A percentile compares a stretch with the other conserved stretches of the same genome.
These are phyloP conservation scores for Pseudogymnoascus destructans DNA, from an alignment of 2,329 filamentous ascomycete species.

Conservation along the genomic window DNA sequence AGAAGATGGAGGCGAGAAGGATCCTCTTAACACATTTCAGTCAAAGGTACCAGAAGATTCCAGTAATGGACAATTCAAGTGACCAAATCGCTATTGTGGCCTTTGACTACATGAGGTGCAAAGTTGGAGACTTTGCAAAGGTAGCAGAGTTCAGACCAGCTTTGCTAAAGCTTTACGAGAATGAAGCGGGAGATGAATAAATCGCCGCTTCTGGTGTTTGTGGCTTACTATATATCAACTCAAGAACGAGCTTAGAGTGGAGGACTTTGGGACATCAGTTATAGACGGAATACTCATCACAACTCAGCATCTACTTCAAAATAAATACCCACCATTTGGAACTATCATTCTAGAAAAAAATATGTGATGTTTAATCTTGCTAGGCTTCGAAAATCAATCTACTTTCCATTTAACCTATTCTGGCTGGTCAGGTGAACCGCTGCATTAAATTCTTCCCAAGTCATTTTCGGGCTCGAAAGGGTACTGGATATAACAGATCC, in stretches of 20 bases:
- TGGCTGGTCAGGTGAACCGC: not conserved
- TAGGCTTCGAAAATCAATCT: not conserved
- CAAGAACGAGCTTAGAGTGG: not conserved
- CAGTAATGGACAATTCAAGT: constrained; percentile 28
- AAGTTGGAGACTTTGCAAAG: constrained; percentile 55
- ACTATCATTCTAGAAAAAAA: not conserved
- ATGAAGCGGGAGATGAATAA: constrained; percentile 15
- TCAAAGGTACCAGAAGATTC: constrained; percentile 59
- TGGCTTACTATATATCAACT: not conserved
- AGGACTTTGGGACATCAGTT: not conserved
- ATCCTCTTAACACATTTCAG: constrained; percentile 89
- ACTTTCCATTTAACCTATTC: not conserved
- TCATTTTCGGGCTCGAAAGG: not conserved
- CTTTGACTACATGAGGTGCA: constrained; percentile 68
- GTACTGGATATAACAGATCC: not conserved
- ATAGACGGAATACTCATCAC: not conserved
- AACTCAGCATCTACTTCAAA: not conserved
- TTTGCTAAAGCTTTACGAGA: constrained; percentile 42
- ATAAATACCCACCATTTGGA: not conserved
- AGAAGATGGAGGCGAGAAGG: constrained; percentile 63
- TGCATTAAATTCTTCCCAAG: not conserved
- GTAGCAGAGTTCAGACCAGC: constrained; percentile 50
- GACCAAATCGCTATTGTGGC: constrained; percentile 57
- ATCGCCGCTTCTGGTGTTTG: not conserved
- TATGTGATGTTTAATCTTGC: not conserved